Evolutionary conservation across 2,329 filamentous ascomycete species (phyloP).

Genomic region (Elsinoe arachidis): DNA sequence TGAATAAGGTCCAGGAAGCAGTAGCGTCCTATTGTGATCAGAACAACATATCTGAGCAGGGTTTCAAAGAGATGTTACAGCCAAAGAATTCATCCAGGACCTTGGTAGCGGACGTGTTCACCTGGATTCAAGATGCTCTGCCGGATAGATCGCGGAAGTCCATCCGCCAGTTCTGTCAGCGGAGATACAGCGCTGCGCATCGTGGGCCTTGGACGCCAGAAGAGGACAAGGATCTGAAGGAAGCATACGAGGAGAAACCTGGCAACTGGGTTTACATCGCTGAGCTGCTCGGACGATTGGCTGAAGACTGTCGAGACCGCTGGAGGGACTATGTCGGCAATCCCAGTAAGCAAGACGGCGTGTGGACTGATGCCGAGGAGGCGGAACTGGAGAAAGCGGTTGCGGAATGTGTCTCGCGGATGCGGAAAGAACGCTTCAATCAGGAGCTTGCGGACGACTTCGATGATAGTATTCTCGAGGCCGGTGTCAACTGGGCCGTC

Average conservation of each 20-base stretch:
- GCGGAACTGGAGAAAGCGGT: slow-evolving; percentile 45
- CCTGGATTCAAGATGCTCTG: background rate
- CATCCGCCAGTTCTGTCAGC: slow-evolving; percentile 42
- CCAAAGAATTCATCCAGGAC: background rate
- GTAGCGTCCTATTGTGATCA: background rate
- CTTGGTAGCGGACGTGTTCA: background rate
- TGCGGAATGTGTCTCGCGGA: slow-evolving; percentile 42
- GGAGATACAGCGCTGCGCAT: slow-evolving; percentile 56
- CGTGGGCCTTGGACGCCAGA: slow-evolving; percentile 52
- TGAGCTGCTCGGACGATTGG: slow-evolving; percentile 53
- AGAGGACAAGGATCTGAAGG: slow-evolving; percentile 47
- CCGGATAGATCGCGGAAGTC: slow-evolving; percentile 17
- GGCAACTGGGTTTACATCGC: slow-evolving; percentile 56
- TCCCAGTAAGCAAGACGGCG: slow-evolving; percentile 43
- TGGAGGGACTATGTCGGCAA: slow-evolving; percentile 60
- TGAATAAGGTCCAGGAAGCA: slow-evolving; percentile 7
- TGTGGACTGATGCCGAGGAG: slow-evolving; percentile 57
- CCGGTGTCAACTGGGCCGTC: slow-evolving; percentile 55
- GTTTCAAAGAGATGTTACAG: slow-evolving; percentile 13
- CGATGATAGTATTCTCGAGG: slow-evolving; percentile 21
- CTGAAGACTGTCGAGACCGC: slow-evolving; percentile 59
- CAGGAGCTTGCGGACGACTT: slow-evolving; percentile 25
- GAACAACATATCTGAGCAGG: background rate
- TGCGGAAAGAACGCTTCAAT: slow-evolving; percentile 34
- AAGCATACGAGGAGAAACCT: slow-evolving; percentile 40